Evolutionary conservation across 495 filamentous ascomycete genomes (phyloP), one percentile per base, ranked within the genome.

Genomic region (Astrocystis sublimbata): DNA sequence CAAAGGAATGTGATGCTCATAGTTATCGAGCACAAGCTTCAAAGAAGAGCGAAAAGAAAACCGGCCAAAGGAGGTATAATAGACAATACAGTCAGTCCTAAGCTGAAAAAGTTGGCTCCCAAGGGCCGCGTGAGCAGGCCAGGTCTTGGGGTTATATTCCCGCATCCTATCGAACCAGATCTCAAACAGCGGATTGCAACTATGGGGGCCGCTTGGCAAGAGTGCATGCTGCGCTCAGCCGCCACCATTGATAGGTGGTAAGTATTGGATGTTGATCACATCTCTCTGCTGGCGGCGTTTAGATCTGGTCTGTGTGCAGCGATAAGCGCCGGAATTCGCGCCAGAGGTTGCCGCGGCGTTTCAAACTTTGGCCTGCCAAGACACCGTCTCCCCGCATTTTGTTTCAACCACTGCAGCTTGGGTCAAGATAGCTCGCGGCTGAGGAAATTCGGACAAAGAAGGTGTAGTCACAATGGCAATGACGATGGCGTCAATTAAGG

Each of bases 241-340:
- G n/a, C n/a, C n/a, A n/a, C n/a, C n/a, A n/a, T n/a, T n/a, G n/a
- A n/a, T n/a, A n/a, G n/a, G n/a, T n/a, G n/a, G n/a, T 31, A 15
- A 30, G 15, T 30, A 28, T 4, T 1, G 42, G 19, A 35, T 35
- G 49, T 52, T 52, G 7, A 19, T 26, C 23, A 31, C 21, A 26
- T 47, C 56, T 38, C 28, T 19, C 19, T 26, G 31, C 12, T 24
- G 21, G 24, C n/a, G 28, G 38, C 40, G 58, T 41, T 33, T 45
- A 53, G 33, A 40, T 24, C 33, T 49, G 31, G 49, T 3, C 12
- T 28, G 36, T 17, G 2, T 7, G 8, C 10, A 58, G 19, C 23
- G 46, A 33, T 58, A 58, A 33, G 54, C 53, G 53, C 54, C 30
- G n/a, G 30, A 30, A 49, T n/a, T 49, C 5, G 46, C 26, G 46